Base-by-base conservation (phyloP, 148 eudicot genomes). In the Fagopyrum tataricum region DNA sequence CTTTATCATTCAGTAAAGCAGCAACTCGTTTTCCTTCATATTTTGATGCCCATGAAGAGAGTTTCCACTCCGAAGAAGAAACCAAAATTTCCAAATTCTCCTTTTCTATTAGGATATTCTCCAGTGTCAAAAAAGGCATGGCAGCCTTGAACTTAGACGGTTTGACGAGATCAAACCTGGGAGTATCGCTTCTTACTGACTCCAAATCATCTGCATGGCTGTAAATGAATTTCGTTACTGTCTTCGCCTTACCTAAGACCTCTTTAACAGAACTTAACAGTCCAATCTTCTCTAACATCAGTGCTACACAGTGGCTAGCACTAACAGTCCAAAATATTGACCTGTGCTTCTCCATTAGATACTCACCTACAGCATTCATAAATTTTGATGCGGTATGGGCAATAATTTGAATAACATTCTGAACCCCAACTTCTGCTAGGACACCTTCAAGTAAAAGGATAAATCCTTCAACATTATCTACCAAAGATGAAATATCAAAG, bases 381-480 rank as follows among this genome's bases (percentile, higher is more conserved):
- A 73, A 77, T 4, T 75, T 72, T 10, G 92, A 86, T 23, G 75
- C 66, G 9, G 84, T 75, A 69, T 85, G 74, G 6, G 91, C 73
- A 0, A 92, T 76, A 44, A 89, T 80, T 69, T 92, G 97, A 72
- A 92, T 85, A 24, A 89, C 91, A 72, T 88, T 89, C 11, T 82
- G 66, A 9, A 73, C 62, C 47, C 90, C 95, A 42, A 91, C 85
- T 49, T 87, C 88, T 76, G 76, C 78, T 37, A 91, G 39, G 68
- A 91, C 85, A 39, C 84, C 73, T 66, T 83, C 90, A 0, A 91
- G 73, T 43, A 89, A 77, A 39, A 13, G 23, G 56, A 44, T 71
- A 73, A 89, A 76, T 21, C 89, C 81, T 73, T 91, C 79, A 67
- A 71, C 67, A 37, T 89, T 76, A 47, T 73, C 76, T 21, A 71